A percentile compares a stretch with the other conserved stretches of the same genome.
These are phyloP conservation scores for Eucalyptus cloeziana DNA, from an alignment of 345 rosid genomes.

Conservation along the genomic window DNA sequence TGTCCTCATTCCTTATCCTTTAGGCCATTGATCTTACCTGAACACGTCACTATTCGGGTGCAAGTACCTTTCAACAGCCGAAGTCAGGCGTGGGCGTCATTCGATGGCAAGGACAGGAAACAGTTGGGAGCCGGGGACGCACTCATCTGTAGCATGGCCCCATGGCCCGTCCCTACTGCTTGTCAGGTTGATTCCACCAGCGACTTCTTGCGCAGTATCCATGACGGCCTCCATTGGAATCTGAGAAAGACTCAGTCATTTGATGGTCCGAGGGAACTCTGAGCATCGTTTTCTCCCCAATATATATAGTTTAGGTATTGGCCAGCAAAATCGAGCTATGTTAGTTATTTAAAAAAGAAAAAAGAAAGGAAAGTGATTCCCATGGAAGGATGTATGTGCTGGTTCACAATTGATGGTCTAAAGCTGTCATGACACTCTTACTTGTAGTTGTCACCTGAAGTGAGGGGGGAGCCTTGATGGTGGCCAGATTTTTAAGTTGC, in stretches of 20 bases:
- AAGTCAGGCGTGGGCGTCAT: conserved; percentile 89
- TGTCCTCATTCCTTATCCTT: conserved; percentile 97
- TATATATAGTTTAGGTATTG: neutral
- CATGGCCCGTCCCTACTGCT: conserved; percentile 97
- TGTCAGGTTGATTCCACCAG: conserved; percentile 77
- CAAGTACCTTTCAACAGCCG: conserved; percentile 92
- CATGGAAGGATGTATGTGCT: neutral
- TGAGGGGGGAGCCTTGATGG: neutral
- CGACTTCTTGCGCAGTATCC: conserved; percentile 88
- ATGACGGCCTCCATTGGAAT: conserved; percentile 98
- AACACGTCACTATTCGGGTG: conserved; percentile 80
- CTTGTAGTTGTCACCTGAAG: neutral
- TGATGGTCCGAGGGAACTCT: conserved; percentile 53
- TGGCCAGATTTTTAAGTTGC: neutral
- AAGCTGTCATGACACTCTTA: neutral
- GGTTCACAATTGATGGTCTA: neutral
- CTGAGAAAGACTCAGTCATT: conserved; percentile 71
- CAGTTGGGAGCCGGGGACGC: conserved; percentile 81
- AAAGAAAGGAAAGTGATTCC: neutral
- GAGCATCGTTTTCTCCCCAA: neutral
- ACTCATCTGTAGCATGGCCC: conserved; percentile 94
- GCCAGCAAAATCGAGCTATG: neutral
- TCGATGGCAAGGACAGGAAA: conserved; percentile 92
- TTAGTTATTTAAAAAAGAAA: neutral
- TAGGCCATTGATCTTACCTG: conserved; percentile 92